Conservation (phyloP, 805 yeast genomes). For the Pichia deserticola region DNA sequence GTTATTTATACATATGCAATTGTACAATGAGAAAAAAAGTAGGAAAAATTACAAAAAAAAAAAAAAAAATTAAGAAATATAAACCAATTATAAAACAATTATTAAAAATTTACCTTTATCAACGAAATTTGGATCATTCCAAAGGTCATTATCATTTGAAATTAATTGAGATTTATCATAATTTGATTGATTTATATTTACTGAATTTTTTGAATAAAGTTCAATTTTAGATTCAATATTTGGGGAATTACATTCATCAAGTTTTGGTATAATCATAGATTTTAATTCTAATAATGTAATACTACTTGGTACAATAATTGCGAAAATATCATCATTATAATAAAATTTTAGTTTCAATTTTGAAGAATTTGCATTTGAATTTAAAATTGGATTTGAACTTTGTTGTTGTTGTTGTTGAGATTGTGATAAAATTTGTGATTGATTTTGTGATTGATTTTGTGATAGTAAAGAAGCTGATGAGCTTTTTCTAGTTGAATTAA, state of each 20-base stretch:
- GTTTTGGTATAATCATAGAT: slow-evolving; percentile 21
- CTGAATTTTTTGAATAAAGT: slow-evolving; percentile 23
- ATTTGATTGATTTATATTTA: slow-evolving; percentile 18
- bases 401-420: neutral
- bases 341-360: slow-evolving; percentile 66
- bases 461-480: slow-evolving; percentile 4
- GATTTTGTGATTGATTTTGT: neutral
- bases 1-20: no score
- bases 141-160: slow-evolving; percentile 18
- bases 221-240: slow-evolving; percentile 18
- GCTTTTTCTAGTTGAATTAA: slow-evolving; percentile 11
- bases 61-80: no score
- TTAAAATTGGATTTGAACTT: neutral
- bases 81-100: slow-evolving; percentile 10
- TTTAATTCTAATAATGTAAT: slow-evolving; percentile 21
- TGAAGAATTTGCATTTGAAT: neutral
- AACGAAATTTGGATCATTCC: slow-evolving; percentile 21
- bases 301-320: slow-evolving; percentile 34
- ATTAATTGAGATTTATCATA: slow-evolving; percentile 17
- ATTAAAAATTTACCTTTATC: slow-evolving; percentile 31
- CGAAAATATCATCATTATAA: slow-evolving; percentile 76
- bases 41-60: no score
- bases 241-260: slow-evolving; percentile 25
- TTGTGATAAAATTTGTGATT: neutral
- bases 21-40: no score